Conservation (phyloP, 345 rosid genomes). For the Angophora floribunda region DNA sequence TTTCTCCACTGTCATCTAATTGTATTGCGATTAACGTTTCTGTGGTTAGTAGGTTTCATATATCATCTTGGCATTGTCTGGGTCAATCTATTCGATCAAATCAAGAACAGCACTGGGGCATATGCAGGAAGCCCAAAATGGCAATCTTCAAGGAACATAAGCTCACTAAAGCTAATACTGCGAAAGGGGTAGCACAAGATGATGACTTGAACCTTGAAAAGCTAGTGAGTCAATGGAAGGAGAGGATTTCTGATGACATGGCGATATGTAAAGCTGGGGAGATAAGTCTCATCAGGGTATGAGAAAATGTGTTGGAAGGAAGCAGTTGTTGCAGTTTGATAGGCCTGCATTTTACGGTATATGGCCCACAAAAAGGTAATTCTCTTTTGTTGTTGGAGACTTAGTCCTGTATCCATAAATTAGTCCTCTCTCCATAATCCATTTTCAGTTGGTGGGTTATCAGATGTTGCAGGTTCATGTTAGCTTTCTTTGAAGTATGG, state of each 20-base stretch:
- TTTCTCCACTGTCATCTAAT: not conserved
- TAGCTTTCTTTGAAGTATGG: not conserved
- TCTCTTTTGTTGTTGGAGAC: not conserved
- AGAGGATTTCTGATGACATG: conserved; percentile 20
- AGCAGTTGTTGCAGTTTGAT: conserved; percentile 73
- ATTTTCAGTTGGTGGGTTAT: too few relatives aligned
- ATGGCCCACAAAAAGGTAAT: conserved; percentile 80
- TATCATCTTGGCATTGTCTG: conserved; percentile 54
- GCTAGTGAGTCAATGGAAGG: conserved; percentile 38
- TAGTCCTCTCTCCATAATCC: not conserved
- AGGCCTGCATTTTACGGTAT: conserved; percentile 91
- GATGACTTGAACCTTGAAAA: conserved; percentile 41
- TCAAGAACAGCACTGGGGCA: conserved; percentile 47
- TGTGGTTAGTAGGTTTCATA: conserved; percentile 40
- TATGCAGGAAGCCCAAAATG: conserved; percentile 56
- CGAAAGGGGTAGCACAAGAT: conserved; percentile 11
- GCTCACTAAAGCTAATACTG: conserved; percentile 23
- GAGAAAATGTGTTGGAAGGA: conserved; percentile 27
- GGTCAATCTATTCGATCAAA: conserved; percentile 33
- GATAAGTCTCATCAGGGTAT: conserved; percentile 8
- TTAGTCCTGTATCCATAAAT: not conserved
- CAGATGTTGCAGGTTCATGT: not conserved
- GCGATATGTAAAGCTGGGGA: conserved; percentile 4
- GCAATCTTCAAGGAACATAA: conserved; percentile 59
- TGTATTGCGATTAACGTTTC: not conserved